Conservation (phyloP, 371 early-diverging fungal genomes). For the Lichtheimia ramosa region DNA sequence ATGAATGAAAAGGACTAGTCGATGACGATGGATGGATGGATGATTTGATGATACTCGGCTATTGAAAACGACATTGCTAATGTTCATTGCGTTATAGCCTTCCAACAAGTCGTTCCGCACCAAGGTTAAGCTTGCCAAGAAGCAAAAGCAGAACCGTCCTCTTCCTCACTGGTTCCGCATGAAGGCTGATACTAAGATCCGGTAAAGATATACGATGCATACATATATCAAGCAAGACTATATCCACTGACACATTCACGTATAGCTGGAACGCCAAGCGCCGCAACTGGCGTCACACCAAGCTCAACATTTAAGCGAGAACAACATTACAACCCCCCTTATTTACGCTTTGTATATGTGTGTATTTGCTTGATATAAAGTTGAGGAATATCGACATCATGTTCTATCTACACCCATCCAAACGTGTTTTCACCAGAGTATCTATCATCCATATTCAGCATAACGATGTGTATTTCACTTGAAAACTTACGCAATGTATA, state of each 20-base stretch:
- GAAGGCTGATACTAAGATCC: slow-evolving; percentile 84
- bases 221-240: not conserved
- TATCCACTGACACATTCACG: not conserved
- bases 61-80: not conserved
- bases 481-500: slow-evolving; percentile 78
- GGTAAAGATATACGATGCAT: slow-evolving; percentile 38
- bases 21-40: slow-evolving; percentile 3
- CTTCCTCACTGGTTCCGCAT: slow-evolving; percentile 95
- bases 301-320: slow-evolving; percentile 84
- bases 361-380: not conserved
- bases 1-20: not conserved
- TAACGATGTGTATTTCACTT: not conserved
- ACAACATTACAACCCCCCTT: not conserved
- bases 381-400: not conserved
- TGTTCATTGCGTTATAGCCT: slow-evolving; percentile 57
- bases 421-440: slow-evolving; percentile 89
- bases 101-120: slow-evolving; percentile 91
- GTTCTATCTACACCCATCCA: slow-evolving; percentile 33
- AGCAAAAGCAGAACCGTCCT: slow-evolving; percentile 96
- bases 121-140: slow-evolving; percentile 96
- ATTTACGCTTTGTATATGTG: not conserved
- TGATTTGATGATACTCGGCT: not conserved
- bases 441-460: slow-evolving; percentile 17
- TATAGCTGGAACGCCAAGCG: slow-evolving; percentile 94
- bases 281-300: slow-evolving; percentile 97